Evolutionary conservation across 1,284 basidiomycete genomes (phyloP).

Genomic region (Fistulina hepatica): DNA sequence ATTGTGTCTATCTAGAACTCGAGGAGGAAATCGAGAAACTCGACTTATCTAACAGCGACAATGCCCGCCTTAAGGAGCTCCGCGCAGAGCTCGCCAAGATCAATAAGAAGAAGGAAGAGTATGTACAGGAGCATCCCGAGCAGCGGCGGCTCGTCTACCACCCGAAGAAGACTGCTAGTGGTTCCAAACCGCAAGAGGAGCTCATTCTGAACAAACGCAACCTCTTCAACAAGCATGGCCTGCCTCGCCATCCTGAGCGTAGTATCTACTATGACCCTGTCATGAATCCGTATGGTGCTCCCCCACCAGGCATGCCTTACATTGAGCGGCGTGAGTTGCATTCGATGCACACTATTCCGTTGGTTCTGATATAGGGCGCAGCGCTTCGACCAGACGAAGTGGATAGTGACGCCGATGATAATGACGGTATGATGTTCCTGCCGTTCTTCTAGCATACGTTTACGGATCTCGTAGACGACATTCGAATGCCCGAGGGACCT

Average conservation of each 20-base stretch:
- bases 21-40: slow-evolving; percentile 62
- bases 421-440: slow-evolving; percentile 16
- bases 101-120: slow-evolving; percentile 79
- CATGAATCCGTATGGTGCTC: slow-evolving; percentile 91
- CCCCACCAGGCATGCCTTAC: slow-evolving; percentile 95
- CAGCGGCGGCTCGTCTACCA: slow-evolving; percentile 70
- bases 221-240: slow-evolving; percentile 71
- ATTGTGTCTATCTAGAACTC: slow-evolving; percentile 43
- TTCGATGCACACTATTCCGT: not conserved
- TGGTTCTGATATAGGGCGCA: slow-evolving; percentile 19
- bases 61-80: slow-evolving; percentile 48
- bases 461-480: slow-evolving; percentile 33
- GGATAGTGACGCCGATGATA: slow-evolving; percentile 44
- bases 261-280: slow-evolving; percentile 89
- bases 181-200: slow-evolving; percentile 33
- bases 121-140: slow-evolving; percentile 85
- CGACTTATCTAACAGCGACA: slow-evolving; percentile 38
- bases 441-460: not conserved
- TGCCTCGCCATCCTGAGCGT: slow-evolving; percentile 76
- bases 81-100: slow-evolving; percentile 73
- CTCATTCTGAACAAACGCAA: slow-evolving; percentile 44
- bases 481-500: slow-evolving; percentile 64
- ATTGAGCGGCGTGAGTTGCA: slow-evolving; percentile 62
- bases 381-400: slow-evolving; percentile 53
- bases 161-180: slow-evolving; percentile 33